Evolutionary conservation across 805 yeast genomes (phyloP).

Genomic region (Yamadazyma tumulicola): DNA sequence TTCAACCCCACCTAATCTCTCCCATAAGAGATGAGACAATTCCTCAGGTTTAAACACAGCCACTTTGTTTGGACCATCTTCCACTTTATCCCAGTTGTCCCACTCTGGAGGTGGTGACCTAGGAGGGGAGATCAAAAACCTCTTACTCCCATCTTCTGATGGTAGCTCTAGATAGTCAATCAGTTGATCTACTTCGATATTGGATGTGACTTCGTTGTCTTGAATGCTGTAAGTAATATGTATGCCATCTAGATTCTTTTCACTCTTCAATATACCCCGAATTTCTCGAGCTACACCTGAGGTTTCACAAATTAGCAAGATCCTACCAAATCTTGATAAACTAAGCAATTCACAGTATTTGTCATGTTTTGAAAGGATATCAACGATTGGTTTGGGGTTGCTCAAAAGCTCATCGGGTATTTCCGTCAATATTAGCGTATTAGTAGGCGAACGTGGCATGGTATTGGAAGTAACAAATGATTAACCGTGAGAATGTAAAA

Average conservation of each 20-base stretch:
- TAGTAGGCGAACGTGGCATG: conserved; percentile 18
- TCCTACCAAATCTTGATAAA: conserved; percentile 30
- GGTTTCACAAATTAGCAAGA: conserved; percentile 31
- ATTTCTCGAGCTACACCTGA: conserved; percentile 19
- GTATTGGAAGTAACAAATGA: not conserved
- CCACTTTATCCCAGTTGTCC: conserved; percentile 40
- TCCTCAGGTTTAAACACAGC: conserved; percentile 36
- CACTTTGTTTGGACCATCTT: conserved; percentile 38
- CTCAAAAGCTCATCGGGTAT: conserved; percentile 18
- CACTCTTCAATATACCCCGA: conserved; percentile 12
- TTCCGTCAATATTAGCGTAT: conserved; percentile 35
- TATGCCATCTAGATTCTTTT: conserved; percentile 16
- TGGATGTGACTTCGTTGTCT: conserved; percentile 24
- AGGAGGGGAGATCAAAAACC: conserved; percentile 45
- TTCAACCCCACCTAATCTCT: conserved; percentile 38
- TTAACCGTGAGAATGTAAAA: not conserved
- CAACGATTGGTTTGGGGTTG: conserved; percentile 25
- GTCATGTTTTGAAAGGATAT: conserved; percentile 21
- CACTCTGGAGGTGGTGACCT: conserved; percentile 43
- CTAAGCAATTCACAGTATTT: conserved; percentile 30
- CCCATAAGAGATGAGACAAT: conserved; percentile 42
- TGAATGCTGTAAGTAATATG: conserved; percentile 29
- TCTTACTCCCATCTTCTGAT: conserved; percentile 31
- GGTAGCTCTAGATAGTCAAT: conserved; percentile 38
- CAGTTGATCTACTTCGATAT: conserved; percentile 9